A percentile compares a stretch with the other conserved stretches of the same genome.
phyloP scores from a whole-genome alignment of 2,329 filamentous ascomycete species.

The Alternaria sp. region DNA sequence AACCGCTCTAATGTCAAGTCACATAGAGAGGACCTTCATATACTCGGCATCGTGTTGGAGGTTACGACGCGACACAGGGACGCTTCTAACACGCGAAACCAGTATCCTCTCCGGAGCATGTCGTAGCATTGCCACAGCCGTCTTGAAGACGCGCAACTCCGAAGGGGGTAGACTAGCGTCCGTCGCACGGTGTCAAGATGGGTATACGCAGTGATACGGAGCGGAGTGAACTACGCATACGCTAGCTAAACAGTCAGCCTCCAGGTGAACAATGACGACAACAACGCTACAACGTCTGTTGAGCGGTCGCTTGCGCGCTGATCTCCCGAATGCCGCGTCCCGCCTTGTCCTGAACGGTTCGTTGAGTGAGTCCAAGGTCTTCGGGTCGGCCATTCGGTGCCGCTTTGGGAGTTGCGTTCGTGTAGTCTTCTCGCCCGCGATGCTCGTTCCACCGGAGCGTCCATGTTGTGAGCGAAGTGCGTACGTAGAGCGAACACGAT shows the following conservation, averaged over 20 bases:
- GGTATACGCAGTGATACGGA: neutral
- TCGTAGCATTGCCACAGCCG: neutral
- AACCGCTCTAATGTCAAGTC: neutral
- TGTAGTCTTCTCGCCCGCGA: neutral
- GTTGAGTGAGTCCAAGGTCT: neutral
- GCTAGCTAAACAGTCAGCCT: neutral
- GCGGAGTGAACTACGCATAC: neutral
- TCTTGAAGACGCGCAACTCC: neutral
- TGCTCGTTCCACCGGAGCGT: neutral
- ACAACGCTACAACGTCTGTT: neutral
- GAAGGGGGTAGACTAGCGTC: neutral
- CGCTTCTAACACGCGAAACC: neutral
- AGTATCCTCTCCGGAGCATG: neutral
- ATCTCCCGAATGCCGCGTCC: neutral
- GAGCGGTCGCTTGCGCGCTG: neutral
- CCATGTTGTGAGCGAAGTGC: neutral
- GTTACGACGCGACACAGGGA: neutral
- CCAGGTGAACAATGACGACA: neutral
- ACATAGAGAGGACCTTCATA: neutral
- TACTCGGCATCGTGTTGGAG: neutral
- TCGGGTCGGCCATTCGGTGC: neutral
- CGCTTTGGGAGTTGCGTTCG: neutral
- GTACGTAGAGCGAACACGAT: neutral
- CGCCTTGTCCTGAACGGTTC: neutral
- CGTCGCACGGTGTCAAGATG: neutral